Percentiles rank a stretch among this genome's conserved stretches.
phyloP scores from a whole-genome alignment of 257 asterid genomes.

The Primulina tabacum region DNA sequence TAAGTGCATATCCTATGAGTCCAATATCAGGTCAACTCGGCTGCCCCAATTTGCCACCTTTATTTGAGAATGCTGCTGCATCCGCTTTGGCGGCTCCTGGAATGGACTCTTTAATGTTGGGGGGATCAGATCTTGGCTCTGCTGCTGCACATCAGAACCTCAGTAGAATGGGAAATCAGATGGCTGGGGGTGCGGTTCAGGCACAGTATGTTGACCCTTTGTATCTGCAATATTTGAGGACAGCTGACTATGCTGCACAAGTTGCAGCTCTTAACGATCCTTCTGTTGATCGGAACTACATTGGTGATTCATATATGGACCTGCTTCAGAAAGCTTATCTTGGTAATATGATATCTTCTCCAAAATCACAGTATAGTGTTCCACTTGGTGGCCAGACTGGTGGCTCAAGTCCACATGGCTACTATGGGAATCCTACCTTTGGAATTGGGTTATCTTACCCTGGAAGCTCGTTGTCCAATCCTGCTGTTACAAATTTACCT shows the following conservation, averaged over 20 bases:
- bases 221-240: constrained; percentile 73
- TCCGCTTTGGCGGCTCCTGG: constrained; percentile 80
- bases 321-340: constrained; percentile 81
- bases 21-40: constrained; percentile 70
- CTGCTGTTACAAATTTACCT: constrained; percentile 54
- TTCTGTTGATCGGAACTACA: constrained; percentile 58
- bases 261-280: constrained; percentile 69
- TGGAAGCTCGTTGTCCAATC: constrained; percentile 75
- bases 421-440: constrained; percentile 57
- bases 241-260: constrained; percentile 71
- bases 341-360: constrained; percentile 62
- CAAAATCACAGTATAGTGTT: constrained; percentile 67
- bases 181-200: constrained; percentile 52
- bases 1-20: constrained; percentile 66
- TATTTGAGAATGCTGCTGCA: constrained; percentile 93
- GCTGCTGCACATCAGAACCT: constrained; percentile 54
- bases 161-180: constrained; percentile 60
- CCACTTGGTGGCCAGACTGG: constrained; percentile 47
- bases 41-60: constrained; percentile 69
- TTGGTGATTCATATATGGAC: constrained; percentile 69
- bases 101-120: constrained; percentile 70
- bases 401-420: constrained; percentile 70
- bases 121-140: constrained; percentile 59
- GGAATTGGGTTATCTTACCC: constrained; percentile 80
- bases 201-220: constrained; percentile 64